Conservation (phyloP, 129 eudicot genomes). For the Oenanthe sinensis region DNA sequence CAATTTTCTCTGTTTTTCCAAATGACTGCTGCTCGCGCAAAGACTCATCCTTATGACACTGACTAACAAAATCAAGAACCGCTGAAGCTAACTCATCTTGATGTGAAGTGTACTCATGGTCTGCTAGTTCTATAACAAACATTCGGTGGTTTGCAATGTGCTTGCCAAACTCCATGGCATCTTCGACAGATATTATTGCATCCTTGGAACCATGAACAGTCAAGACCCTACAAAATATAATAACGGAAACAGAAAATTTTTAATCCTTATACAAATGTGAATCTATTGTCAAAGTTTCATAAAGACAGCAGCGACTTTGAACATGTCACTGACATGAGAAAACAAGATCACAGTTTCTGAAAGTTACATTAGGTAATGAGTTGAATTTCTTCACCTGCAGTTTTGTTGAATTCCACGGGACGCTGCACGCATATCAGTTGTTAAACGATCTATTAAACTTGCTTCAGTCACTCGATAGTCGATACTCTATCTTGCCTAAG, state of each 20-base stretch:
- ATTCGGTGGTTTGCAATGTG: conserved; percentile 44
- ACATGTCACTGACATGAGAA: neutral
- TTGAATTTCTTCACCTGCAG: conserved; percentile 50
- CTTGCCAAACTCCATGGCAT: conserved; percentile 51
- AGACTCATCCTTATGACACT: neutral
- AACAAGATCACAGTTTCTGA: neutral
- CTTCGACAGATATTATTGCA: conserved; percentile 45
- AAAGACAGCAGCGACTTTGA: neutral
- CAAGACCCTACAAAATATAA: conserved; percentile 43
- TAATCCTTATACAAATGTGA: neutral
- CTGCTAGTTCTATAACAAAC: conserved; percentile 60
- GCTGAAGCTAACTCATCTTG: conserved; percentile 41
- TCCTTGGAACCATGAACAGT: conserved; percentile 69
- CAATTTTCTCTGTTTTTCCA: conserved; percentile 8
- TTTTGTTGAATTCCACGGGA: conserved; percentile 41
- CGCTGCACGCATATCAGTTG: conserved; percentile 49
- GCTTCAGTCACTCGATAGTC: conserved; percentile 73
- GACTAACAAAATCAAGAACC: conserved; percentile 49
- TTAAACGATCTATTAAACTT: conserved; percentile 64
- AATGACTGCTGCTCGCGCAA: conserved; percentile 4
- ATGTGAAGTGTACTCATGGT: conserved; percentile 64
- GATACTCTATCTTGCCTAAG: conserved; percentile 58
- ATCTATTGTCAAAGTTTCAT: neutral
- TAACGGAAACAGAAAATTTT: neutral
- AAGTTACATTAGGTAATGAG: neutral